These are phyloP conservation scores for Avena eriantha DNA, from an alignment of 176 grass and related monocot genomes.

Conservation along the genomic window DNA sequence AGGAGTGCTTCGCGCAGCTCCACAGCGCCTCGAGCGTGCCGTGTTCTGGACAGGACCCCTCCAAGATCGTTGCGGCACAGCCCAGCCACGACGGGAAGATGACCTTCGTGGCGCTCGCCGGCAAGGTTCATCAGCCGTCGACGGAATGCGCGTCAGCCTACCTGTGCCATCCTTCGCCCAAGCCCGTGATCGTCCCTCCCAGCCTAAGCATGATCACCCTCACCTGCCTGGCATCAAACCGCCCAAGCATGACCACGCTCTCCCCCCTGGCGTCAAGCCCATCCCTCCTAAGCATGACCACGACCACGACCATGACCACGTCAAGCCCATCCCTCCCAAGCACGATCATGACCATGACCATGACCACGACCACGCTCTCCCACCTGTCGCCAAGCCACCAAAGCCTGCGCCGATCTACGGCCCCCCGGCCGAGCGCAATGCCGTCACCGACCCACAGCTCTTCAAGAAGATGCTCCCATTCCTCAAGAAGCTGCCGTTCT, in stretches of 20 bases:
- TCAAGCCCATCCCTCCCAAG: neutral
- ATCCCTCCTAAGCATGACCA: neutral
- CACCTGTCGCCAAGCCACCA: slow-evolving; percentile 19
- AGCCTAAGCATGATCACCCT: neutral
- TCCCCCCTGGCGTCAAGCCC: neutral
- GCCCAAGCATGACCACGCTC: neutral
- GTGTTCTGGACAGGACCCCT: slow-evolving; percentile 53
- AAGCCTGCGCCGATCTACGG: slow-evolving; percentile 38
- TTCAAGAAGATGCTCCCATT: slow-evolving; percentile 35
- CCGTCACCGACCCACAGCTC: slow-evolving; percentile 16
- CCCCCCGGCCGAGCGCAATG: slow-evolving; percentile 28
- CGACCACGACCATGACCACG: neutral
- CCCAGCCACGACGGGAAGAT: slow-evolving; percentile 8
- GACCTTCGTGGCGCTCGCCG: slow-evolving; percentile 45
- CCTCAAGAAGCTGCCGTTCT: slow-evolving; percentile 42
- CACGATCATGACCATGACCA: neutral
- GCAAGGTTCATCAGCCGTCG: slow-evolving; percentile 48
- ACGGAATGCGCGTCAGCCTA: slow-evolving; percentile 56
- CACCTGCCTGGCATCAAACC: slow-evolving; percentile 1
- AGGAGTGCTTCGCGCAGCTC: slow-evolving; percentile 57
- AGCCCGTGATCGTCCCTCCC: neutral
- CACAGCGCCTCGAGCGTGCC: slow-evolving; percentile 46
- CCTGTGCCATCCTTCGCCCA: slow-evolving; percentile 41
- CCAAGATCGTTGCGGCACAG: slow-evolving; percentile 45
- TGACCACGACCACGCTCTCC: neutral